Evolutionary conservation across 2,329 filamentous ascomycete genomes (phyloP).

Genomic region (Plectosphaerella cucumerina): DNA sequence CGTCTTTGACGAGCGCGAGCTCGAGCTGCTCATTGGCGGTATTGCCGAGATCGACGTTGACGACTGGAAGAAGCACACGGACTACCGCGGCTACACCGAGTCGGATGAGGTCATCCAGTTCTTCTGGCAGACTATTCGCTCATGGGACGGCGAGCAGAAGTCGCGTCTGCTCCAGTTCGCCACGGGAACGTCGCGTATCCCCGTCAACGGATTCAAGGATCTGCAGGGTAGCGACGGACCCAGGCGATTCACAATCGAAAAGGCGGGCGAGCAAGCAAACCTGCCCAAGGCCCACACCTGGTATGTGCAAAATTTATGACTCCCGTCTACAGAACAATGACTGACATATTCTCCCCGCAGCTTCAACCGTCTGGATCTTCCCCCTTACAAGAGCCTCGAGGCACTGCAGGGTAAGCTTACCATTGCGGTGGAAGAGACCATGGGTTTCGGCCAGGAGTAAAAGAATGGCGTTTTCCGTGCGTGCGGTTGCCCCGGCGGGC

Average conservation of each 20-base stretch:
- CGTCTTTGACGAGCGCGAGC: constrained; percentile 95
- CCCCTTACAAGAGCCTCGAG: constrained; percentile 86
- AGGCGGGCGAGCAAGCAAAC: constrained; percentile 85
- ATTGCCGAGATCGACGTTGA: constrained; percentile 99
- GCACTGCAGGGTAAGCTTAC: constrained; percentile 84
- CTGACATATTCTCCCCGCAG: constrained; percentile 28
- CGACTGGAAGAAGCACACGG: constrained; percentile 99
- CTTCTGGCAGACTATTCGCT: constrained; percentile 97
- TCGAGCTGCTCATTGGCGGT: constrained; percentile 94
- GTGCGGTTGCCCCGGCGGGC: background rate
- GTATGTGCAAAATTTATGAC: constrained; percentile 48
- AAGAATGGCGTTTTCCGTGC: background rate
- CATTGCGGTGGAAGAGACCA: constrained; percentile 96
- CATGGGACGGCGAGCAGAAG: constrained; percentile 98
- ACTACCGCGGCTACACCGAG: constrained; percentile 98
- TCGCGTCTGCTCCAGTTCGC: constrained; percentile 94
- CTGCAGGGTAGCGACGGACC: constrained; percentile 95
- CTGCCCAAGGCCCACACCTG: constrained; percentile 97
- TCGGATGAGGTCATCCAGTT: constrained; percentile 95
- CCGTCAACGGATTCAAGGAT: constrained; percentile 99
- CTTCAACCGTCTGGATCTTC: constrained; percentile 95
- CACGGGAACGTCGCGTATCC: constrained; percentile 94
- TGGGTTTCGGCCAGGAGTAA: constrained; percentile 98
- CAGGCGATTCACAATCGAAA: constrained; percentile 94
- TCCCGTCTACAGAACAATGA: background rate